A percentile compares a stretch with the other conserved stretches of the same genome.
Conservation (phyloP, 441 rosid genomes). For the Gossypium laxum region DNA sequence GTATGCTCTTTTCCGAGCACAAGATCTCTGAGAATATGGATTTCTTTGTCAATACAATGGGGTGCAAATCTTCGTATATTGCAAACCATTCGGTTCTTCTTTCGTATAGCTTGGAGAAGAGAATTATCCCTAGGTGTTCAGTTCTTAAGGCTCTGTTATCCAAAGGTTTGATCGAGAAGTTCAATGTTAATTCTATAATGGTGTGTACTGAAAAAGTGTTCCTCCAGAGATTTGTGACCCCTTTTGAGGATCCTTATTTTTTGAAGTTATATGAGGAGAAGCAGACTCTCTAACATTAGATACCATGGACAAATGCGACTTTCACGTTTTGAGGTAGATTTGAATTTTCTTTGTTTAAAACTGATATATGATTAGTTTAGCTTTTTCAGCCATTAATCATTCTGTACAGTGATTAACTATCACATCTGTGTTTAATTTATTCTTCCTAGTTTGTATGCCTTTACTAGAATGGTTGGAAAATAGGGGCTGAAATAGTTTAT, state of each 20-base stretch:
- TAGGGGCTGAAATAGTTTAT: not conserved
- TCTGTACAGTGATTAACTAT: not conserved
- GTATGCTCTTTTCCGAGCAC: conserved; percentile 12
- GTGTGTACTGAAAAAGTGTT: not conserved
- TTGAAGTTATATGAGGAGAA: not conserved
- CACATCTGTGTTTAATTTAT: not conserved
- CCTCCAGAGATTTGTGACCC: conserved; percentile 11
- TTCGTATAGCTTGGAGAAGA: not conserved
- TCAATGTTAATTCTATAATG: not conserved
- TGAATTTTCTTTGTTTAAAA: not conserved
- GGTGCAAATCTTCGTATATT: conserved; percentile 15
- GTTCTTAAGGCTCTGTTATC: conserved; percentile 15
- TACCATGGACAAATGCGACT: not conserved
- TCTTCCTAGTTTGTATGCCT: not conserved
- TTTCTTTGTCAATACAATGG: conserved; percentile 24
- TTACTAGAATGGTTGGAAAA: not conserved
- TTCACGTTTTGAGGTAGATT: not conserved
- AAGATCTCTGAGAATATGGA: conserved; percentile 19
- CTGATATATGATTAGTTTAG: not conserved
- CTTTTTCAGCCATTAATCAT: not conserved
- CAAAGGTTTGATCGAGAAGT: not conserved
- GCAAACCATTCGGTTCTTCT: not conserved
- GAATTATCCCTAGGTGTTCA: conserved; percentile 15
- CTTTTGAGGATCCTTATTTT: not conserved
- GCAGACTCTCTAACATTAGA: not conserved